phyloP scores from a whole-genome alignment of 2,329 filamentous ascomycete species.

The Diaporthe sp. region DNA sequence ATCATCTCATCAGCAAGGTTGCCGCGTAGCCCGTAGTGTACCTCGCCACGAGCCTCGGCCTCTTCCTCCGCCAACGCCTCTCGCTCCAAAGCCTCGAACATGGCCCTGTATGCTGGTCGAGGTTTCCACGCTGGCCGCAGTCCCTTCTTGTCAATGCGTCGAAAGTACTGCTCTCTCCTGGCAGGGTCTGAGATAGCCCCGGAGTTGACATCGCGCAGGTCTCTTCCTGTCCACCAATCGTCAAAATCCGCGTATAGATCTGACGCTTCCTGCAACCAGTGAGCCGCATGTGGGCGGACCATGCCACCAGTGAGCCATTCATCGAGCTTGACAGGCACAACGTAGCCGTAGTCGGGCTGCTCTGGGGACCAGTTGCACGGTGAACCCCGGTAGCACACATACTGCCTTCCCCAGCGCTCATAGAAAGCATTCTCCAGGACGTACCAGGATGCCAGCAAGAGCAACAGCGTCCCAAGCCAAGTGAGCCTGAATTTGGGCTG shows the following conservation, averaged over 20 bases:
- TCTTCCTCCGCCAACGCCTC: conserved; percentile 57
- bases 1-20: conserved; percentile 54
- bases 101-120: conserved; percentile 57
- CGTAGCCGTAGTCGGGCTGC: conserved; percentile 72
- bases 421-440: conserved; percentile 67
- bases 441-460: conserved; percentile 66
- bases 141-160: conserved; percentile 63
- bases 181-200: conserved; percentile 56
- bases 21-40: conserved; percentile 55
- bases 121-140: conserved; percentile 54
- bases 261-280: conserved; percentile 57
- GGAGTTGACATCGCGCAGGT: conserved; percentile 58
- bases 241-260: conserved; percentile 64
- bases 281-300: conserved; percentile 57
- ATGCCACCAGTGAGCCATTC: conserved; percentile 70
- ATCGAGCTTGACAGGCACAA: conserved; percentile 73
- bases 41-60: conserved; percentile 55
- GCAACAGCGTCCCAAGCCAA: conserved; percentile 60
- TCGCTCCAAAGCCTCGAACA: conserved; percentile 61
- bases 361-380: conserved; percentile 58
- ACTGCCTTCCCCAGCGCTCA: conserved; percentile 64
- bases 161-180: conserved; percentile 59
- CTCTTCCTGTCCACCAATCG: conserved; percentile 59
- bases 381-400: conserved; percentile 59
- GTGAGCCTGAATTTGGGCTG: conserved; percentile 63